Evolutionary conservation across 2,329 filamentous ascomycete genomes (phyloP), one percentile per base, ranked within the genome.

Genomic region (Trichoderma gracile): DNA sequence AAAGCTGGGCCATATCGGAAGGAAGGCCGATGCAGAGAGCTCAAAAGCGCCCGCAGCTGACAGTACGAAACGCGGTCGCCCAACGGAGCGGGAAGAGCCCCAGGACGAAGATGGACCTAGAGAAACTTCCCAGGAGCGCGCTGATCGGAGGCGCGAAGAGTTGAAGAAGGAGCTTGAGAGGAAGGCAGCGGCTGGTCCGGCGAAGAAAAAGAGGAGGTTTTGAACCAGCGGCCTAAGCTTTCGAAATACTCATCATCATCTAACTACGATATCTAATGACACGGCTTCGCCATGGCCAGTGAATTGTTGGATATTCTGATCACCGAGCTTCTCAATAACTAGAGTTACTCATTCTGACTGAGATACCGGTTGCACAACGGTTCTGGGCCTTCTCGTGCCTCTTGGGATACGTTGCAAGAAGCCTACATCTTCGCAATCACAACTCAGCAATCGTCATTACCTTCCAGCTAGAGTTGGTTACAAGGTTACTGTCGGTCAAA

Each of bases 141-240:
- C 82, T 3, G 80, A 84, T 65, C 76, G 81, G 42, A 82, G 80
- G 66, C 77, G 83, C 56, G 77, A 79, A n/a, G 82, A 86, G 68
- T 72, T 84, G 30, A 80, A 82, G 63, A 77, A 75, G 63, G 81
- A 86, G 42, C 72, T 84, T 15, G 79, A 84, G 67, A 79, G 72
- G 65, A 83, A 82, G 69, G 78, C 78, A 3, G 77, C 80, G 0
- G 79, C 78, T 19, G 80, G 80, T 1, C 84, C 84, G 5, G 77
- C 76, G 7, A 84, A 81, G 72, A 86, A 86, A 76, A 86, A 84
- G 74, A 77, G 84, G 49, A 82, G 78, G 57, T 86, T 86, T 66
- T 86, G 71, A 66, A 19, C 21, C 9, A 2, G n/a, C 8, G 1
- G 19, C 19, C 4, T 14, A 42, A 7, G 25, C 27, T 15, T 7